Conservation (phyloP, 306 rosid species). For the Prunus kanzakura region DNA sequence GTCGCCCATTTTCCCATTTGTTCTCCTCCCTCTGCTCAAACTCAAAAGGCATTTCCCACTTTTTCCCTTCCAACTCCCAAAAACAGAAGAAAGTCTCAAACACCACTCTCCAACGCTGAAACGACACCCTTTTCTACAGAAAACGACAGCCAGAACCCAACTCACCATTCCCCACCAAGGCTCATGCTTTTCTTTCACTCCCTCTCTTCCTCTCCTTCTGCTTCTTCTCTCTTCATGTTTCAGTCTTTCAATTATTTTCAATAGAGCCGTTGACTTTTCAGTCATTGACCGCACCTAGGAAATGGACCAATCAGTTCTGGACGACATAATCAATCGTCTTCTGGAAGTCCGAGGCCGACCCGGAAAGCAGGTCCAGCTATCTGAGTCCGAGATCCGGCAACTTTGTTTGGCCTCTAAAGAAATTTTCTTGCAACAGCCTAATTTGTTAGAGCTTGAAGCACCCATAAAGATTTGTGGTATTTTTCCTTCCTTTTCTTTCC, state of each 20-base stretch:
- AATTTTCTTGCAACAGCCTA: conserved; percentile 81
- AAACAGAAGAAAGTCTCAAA: conserved; percentile 4
- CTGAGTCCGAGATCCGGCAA: conserved; percentile 92
- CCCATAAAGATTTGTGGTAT: conserved; percentile 95
- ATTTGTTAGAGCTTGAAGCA: conserved; percentile 77
- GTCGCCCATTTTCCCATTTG: background rate
- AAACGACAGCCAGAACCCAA: conserved; percentile 32
- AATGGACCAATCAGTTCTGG: conserved; percentile 74
- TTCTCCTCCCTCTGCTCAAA: background rate
- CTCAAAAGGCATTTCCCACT: background rate
- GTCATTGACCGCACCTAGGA: background rate
- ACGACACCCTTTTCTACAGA: conserved; percentile 25
- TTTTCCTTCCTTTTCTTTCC: background rate
- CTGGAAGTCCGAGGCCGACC: conserved; percentile 79
- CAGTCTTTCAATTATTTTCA: conserved; percentile 12
- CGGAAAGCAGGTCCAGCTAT: conserved; percentile 90
- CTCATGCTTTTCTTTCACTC: conserved; percentile 25
- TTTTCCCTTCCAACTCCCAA: too few species aligned
- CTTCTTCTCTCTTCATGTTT: conserved; percentile 8
- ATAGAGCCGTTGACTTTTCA: conserved; percentile 24
- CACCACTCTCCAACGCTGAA: conserved; percentile 13
- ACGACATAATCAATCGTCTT: conserved; percentile 81
- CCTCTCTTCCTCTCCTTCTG: background rate
- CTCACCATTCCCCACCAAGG: background rate
- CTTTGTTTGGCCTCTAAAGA: conserved; percentile 68